A percentile compares a stretch with the other conserved stretches of the same genome.
These are phyloP conservation scores for Paracorniculantispora psalliotae DNA, from an alignment of 2,329 filamentous ascomycete species.

Conservation along the genomic window DNA sequence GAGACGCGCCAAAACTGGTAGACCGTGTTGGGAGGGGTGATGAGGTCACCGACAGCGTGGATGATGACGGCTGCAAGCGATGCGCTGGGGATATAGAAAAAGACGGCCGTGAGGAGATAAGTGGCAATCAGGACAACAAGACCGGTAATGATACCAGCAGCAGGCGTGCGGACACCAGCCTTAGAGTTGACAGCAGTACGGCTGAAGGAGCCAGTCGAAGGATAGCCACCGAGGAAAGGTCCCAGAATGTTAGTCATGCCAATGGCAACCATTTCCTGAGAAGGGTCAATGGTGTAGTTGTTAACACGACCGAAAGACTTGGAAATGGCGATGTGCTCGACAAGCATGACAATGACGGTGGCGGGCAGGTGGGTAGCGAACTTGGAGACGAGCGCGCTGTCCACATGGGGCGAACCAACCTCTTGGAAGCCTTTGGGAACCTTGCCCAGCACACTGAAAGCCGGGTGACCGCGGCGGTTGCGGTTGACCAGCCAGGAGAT, in stretches of 20 bases:
- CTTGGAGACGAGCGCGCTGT: constrained; percentile 12
- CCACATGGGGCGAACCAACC: constrained; percentile 3
- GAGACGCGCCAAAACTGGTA: constrained; percentile 88
- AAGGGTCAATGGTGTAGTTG: constrained; percentile 76
- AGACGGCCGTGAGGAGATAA: constrained; percentile 76
- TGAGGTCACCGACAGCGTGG: constrained; percentile 81
- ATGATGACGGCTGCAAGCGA: constrained; percentile 80
- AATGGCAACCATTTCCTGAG: constrained; percentile 74
- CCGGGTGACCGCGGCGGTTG: constrained; percentile 55
- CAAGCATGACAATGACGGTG: constrained; percentile 70
- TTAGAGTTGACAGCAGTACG: constrained; percentile 93
- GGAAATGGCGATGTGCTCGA: constrained; percentile 78
- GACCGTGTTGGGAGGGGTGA: constrained; percentile 75
- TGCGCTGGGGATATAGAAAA: constrained; percentile 82
- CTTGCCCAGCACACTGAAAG: constrained; percentile 67
- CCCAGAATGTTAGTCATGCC: constrained; percentile 70
- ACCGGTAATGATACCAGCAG: constrained; percentile 81
- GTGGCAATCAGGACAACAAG: constrained; percentile 77
- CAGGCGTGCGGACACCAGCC: constrained; percentile 79
- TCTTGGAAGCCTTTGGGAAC: constrained; percentile 66
- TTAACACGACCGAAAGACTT: constrained; percentile 78
- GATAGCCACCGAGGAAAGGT: constrained; percentile 77
- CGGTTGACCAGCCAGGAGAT: constrained; percentile 83
- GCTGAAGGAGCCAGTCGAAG: constrained; percentile 85
- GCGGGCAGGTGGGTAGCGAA: constrained; percentile 65